A percentile compares a stretch with the other conserved stretches of the same genome.
These are phyloP conservation scores for Eucalyptus pumila DNA, from an alignment of 345 rosid genomes.

Conservation along the genomic window DNA sequence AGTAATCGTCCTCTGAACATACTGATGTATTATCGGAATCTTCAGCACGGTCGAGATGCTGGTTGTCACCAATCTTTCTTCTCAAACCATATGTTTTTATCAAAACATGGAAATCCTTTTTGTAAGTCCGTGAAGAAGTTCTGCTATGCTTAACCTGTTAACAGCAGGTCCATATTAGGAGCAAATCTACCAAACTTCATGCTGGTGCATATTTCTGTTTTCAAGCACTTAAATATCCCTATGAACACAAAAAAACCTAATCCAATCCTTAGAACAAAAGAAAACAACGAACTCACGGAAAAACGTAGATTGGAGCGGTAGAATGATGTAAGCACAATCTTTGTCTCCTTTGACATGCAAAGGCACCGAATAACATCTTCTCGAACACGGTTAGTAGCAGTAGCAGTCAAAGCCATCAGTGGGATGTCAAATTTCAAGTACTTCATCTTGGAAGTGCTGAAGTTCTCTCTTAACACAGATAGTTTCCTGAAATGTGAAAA, in stretches of 20 bases:
- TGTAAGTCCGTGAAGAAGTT: constrained; percentile 57
- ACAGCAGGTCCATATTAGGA: neutral
- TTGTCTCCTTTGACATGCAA: constrained; percentile 57
- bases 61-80: constrained; percentile 16
- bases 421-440: constrained; percentile 61
- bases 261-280: neutral
- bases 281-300: constrained; percentile 32
- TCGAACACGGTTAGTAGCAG: constrained; percentile 65
- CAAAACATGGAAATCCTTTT: constrained; percentile 44
- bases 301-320: constrained; percentile 70
- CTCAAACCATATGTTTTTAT: constrained; percentile 31
- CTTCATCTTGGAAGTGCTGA: constrained; percentile 35
- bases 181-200: neutral
- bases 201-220: neutral
- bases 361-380: constrained; percentile 66
- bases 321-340: constrained; percentile 68
- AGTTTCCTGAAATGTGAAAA: constrained; percentile 40
- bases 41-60: constrained; percentile 1
- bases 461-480: constrained; percentile 57
- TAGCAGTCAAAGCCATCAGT: constrained; percentile 90
- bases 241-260: neutral
- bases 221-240: neutral
- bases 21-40: constrained; percentile 15
- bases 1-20: neutral
- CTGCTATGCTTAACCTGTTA: constrained; percentile 72